Evolutionary conservation across 257 asterid species (phyloP), one percentile per base, ranked within the genome.

Genomic region (Solanum piurae): DNA sequence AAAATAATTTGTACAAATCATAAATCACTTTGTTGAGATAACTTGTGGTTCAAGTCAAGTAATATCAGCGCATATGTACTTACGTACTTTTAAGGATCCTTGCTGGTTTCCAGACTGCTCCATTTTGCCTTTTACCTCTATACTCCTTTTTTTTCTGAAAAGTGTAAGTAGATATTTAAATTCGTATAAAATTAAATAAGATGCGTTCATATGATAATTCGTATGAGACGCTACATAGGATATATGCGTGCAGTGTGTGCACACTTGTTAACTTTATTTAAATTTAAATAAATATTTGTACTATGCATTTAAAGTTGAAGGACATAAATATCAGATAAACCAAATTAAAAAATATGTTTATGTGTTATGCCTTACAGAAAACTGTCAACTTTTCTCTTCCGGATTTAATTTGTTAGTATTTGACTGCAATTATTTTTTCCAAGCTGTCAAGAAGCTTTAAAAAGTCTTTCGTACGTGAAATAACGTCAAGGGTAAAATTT

Each of bases 11-110:
- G n/a, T 14, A 46, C 10, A 46, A 27, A 46, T 27, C 2, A 46
- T 27, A 80, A 80, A 44, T 46, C 18, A 80, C 40, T 29, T 80
- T 80, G 18, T 46, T 80, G 68, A 46, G 88, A 66, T 90, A 88
- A 89, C 92, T 92, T 89, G 90, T 86, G 52, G 62, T 87, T 76
- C 55, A 88, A 90, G 93, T 89, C 88, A 88, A 83, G 79, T 72
- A 77, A 27, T 25, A 84, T 10, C 27, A 46, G 66, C 84, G 38
- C 85, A 18, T 31, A 16, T 14, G 76, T 69, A 69, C 21, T 33
- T 69, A 1, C 38, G 10, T 29, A 29, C 76, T 58, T 42, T 75
- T 31, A 29, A 23, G 46, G 40, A 74, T 75, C 88, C 69, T 88
- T 84, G 86, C 87, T 88, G 82, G 89, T 80, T 6, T 66, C 83